phyloP scores from a whole-genome alignment of 192 early-diverging fungal genomes.

The Coemansia sp. region DNA sequence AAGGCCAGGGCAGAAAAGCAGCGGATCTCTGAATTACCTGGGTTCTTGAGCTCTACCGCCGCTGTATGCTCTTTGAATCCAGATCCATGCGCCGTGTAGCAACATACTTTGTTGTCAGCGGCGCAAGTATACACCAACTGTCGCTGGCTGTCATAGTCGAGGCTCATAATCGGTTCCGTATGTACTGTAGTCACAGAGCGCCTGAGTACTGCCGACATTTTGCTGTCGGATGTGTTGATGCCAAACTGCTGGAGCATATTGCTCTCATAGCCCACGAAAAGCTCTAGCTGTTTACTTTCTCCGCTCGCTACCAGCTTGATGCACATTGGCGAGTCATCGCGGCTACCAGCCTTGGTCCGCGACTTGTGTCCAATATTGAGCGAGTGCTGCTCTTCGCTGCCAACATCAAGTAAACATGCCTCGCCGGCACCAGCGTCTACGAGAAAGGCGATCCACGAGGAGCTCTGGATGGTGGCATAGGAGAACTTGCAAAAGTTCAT shows the following conservation, averaged over 20 bases:
- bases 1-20: constrained; percentile 20
- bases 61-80: neutral
- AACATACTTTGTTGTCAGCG: constrained; percentile 42
- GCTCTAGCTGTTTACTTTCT: constrained; percentile 7
- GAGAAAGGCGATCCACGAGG: constrained; percentile 33
- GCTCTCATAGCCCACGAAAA: constrained; percentile 50
- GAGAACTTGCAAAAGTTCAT: constrained; percentile 53
- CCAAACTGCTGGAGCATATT: constrained; percentile 29
- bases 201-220: neutral
- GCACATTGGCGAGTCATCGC: constrained; percentile 48
- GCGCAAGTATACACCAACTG: constrained; percentile 41
- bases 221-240: constrained; percentile 5
- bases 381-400: neutral
- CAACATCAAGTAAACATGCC: constrained; percentile 29
- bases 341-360: constrained; percentile 18
- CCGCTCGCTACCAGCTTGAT: constrained; percentile 13
- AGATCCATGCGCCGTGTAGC: constrained; percentile 9
- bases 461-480: neutral
- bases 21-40: constrained; percentile 35
- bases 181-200: constrained; percentile 18
- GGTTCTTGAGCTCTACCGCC: constrained; percentile 13
- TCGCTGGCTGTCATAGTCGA: constrained; percentile 22
- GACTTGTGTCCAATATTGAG: constrained; percentile 34
- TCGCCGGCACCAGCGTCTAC: constrained; percentile 18
- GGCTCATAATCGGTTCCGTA: constrained; percentile 44